A percentile compares a stretch with the other conserved stretches of the same genome.
phyloP scores from a whole-genome alignment of 2,329 filamentous ascomycete species.

The Xylaria hypoxylon region DNA sequence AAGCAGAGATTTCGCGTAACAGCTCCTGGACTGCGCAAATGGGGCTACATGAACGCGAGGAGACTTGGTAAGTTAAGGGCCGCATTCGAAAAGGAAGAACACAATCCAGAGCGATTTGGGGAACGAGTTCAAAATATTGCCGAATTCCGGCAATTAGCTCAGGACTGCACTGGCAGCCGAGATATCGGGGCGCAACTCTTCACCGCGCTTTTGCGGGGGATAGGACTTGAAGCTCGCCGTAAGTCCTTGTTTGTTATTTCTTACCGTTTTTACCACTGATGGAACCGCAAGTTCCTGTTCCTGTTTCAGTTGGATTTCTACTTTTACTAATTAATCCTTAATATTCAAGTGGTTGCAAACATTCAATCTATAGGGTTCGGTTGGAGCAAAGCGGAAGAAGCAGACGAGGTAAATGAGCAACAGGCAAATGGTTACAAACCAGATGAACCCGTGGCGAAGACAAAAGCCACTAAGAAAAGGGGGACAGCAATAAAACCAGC shows the following conservation, averaged over 20 bases:
- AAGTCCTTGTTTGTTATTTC: slow-evolving; percentile 8
- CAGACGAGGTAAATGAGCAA: slow-evolving; percentile 62
- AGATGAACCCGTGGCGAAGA: slow-evolving; percentile 52
- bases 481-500: slow-evolving; percentile 39
- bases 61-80: slow-evolving; percentile 79
- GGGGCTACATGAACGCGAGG: slow-evolving; percentile 85
- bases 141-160: slow-evolving; percentile 76
- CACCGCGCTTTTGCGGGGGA: slow-evolving; percentile 81
- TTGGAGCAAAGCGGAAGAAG: slow-evolving; percentile 89
- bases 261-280: background rate
- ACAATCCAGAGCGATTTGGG: slow-evolving; percentile 75
- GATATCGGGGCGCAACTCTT: slow-evolving; percentile 93
- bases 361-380: slow-evolving; percentile 90
- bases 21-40: slow-evolving; percentile 85
- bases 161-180: slow-evolving; percentile 80
- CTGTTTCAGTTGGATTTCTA: background rate
- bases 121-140: slow-evolving; percentile 77
- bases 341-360: slow-evolving; percentile 73
- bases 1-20: slow-evolving; percentile 83
- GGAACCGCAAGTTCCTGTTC: too few relatives aligned
- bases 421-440: slow-evolving; percentile 36
- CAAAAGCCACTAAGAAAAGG: slow-evolving; percentile 46
- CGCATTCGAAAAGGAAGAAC: slow-evolving; percentile 71
- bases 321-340: slow-evolving; percentile 23
- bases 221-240: slow-evolving; percentile 81